phyloP scores from a whole-genome alignment of 768 basidiomycete genomes.

The Dioszegia crocea region DNA sequence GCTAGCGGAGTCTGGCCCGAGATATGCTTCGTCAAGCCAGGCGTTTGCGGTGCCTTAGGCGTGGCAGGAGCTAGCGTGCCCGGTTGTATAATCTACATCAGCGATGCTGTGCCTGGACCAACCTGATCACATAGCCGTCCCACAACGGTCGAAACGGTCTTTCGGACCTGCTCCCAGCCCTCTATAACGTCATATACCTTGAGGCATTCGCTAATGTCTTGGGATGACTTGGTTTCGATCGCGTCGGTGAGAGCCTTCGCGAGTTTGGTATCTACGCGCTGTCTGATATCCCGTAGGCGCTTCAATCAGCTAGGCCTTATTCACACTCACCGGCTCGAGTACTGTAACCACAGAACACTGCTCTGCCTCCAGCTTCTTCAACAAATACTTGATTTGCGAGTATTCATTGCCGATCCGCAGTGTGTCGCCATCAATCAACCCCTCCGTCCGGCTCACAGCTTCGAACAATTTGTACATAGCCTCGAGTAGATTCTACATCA shows the following conservation, averaged over 20 bases:
- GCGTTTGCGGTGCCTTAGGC: slow-evolving; percentile 66
- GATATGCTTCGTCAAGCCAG: slow-evolving; percentile 53
- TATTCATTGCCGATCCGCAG: slow-evolving; percentile 84
- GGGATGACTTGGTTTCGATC: slow-evolving; percentile 47
- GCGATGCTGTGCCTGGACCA: neutral
- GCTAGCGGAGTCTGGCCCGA: slow-evolving; percentile 66
- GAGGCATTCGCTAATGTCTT: slow-evolving; percentile 36
- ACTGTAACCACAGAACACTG: slow-evolving; percentile 75
- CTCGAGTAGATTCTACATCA: slow-evolving; percentile 68
- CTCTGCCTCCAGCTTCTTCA: slow-evolving; percentile 71
- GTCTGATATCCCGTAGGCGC: slow-evolving; percentile 79
- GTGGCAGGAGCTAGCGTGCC: slow-evolving; percentile 60
- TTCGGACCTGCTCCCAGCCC: slow-evolving; percentile 83
- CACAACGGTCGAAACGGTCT: slow-evolving; percentile 53
- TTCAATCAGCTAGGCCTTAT: slow-evolving; percentile 41
- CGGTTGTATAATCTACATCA: slow-evolving; percentile 65
- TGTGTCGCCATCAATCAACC: slow-evolving; percentile 57
- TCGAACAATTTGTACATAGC: slow-evolving; percentile 89
- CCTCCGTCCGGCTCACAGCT: slow-evolving; percentile 80
- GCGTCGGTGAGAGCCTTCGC: slow-evolving; percentile 72
- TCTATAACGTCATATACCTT: slow-evolving; percentile 56
- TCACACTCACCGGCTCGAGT: slow-evolving; percentile 68
- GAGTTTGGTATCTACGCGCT: slow-evolving; percentile 78
- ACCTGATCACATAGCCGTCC: slow-evolving; percentile 40
- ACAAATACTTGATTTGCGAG: slow-evolving; percentile 84